These are phyloP conservation scores for Wallemia mellicola DNA, from an alignment of 1,284 basidiomycete species.

Conservation along the genomic window DNA sequence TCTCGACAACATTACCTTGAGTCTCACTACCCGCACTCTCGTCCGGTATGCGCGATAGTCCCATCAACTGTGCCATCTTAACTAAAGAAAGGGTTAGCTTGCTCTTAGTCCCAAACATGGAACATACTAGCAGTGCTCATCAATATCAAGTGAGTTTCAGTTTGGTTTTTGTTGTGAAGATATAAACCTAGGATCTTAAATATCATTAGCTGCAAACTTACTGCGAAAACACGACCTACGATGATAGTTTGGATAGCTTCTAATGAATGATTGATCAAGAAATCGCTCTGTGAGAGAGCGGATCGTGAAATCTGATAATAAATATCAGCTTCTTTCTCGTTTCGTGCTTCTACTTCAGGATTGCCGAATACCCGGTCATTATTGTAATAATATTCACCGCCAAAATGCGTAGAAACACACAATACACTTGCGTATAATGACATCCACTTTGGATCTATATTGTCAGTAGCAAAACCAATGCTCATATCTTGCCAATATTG, in stretches of 20 bases:
- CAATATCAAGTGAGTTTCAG: not conserved
- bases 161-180: not conserved
- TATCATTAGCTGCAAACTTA: not conserved
- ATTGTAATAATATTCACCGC: not conserved
- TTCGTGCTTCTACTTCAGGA: not conserved
- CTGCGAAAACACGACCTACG: not conserved
- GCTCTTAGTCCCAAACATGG: not conserved
- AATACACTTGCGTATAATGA: not conserved
- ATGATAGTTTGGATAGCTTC: constrained; percentile 1
- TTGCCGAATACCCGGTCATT: not conserved
- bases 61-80: constrained; percentile 1
- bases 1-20: not conserved
- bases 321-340: not conserved
- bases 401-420: not conserved
- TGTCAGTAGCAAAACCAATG: not conserved
- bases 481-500: not conserved
- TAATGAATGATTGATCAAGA: not conserved
- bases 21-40: not conserved
- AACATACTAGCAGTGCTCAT: not conserved
- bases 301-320: not conserved
- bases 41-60: not conserved
- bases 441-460: not conserved
- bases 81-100: not conserved
- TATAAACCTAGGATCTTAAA: not conserved
- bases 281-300: not conserved